Percentiles rank a stretch among this genome's conserved stretches.
These are phyloP conservation scores for Phytophthora sojae DNA, from an alignment of 352 stramenopile species.

Conservation along the genomic window DNA sequence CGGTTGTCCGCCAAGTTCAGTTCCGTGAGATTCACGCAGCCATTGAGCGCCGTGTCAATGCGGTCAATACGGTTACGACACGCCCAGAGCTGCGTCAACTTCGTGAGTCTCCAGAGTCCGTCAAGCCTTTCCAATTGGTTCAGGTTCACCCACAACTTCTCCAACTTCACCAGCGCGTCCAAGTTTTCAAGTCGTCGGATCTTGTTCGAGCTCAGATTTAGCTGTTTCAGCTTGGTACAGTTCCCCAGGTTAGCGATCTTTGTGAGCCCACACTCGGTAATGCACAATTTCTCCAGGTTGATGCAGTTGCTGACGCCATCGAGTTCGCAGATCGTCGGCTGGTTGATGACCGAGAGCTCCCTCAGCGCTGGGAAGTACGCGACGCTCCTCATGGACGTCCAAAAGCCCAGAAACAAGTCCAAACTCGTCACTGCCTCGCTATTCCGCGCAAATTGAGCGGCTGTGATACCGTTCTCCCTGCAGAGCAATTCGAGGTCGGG, in stretches of 20 bases:
- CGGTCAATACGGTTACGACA: slow-evolving; percentile 77
- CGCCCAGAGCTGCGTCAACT: slow-evolving; percentile 62
- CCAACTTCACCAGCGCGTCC: slow-evolving; percentile 59
- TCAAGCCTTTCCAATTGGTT: slow-evolving; percentile 72
- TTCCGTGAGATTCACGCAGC: slow-evolving; percentile 65
- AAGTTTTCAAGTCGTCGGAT: slow-evolving; percentile 67
- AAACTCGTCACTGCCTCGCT: slow-evolving; percentile 52
- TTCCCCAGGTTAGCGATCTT: slow-evolving; percentile 52
- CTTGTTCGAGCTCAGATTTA: slow-evolving; percentile 83
- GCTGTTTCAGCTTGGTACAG: slow-evolving; percentile 57
- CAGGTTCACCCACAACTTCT: slow-evolving; percentile 86
- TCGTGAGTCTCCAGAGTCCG: slow-evolving; percentile 57
- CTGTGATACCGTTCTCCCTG: slow-evolving; percentile 69
- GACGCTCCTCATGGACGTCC: slow-evolving; percentile 64
- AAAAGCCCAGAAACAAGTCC: slow-evolving; percentile 86
- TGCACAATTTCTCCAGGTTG: slow-evolving; percentile 69
- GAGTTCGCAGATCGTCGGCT: slow-evolving; percentile 65
- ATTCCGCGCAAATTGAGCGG: slow-evolving; percentile 61
- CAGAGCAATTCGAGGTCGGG: slow-evolving; percentile 72
- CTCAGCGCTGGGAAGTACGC: slow-evolving; percentile 66
- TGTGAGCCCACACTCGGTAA: slow-evolving; percentile 72
- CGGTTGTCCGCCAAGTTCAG: slow-evolving; percentile 89
- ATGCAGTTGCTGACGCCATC: slow-evolving; percentile 62
- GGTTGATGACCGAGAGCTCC: slow-evolving; percentile 81
- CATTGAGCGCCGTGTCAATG: slow-evolving; percentile 72